Percentiles rank a stretch among this genome's conserved stretches.
phyloP scores from a whole-genome alignment of 2,329 filamentous ascomycete species.

The Beauveria australis region DNA sequence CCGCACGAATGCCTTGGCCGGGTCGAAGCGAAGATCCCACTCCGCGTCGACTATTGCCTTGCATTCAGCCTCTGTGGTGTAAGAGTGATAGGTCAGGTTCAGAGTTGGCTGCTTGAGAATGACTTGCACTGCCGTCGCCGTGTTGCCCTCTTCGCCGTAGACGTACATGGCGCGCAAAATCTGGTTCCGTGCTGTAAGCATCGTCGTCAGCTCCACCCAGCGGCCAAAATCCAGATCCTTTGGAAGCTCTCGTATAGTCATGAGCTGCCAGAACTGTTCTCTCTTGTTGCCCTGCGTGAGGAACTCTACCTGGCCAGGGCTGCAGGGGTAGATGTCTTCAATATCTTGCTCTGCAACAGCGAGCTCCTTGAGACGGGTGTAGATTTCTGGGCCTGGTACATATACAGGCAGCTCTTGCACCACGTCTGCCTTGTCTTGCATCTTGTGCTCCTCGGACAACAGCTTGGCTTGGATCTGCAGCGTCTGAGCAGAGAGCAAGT shows the following conservation, averaged over 20 bases:
- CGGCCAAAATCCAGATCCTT: neutral
- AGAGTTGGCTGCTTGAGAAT: neutral
- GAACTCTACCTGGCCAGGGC: neutral
- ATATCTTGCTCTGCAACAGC: neutral
- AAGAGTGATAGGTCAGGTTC: neutral
- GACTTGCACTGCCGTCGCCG: neutral
- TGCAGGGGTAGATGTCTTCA: neutral
- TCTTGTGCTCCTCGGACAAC: neutral
- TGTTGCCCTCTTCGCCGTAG: neutral
- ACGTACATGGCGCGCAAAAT: neutral
- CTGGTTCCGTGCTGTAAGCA: neutral
- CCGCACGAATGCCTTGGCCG: neutral
- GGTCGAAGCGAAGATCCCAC: neutral
- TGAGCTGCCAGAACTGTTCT: neutral
- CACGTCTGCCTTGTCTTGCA: neutral
- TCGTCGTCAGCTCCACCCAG: neutral
- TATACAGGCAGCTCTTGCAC: neutral
- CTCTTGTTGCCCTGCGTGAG: neutral
- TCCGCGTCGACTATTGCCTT: neutral
- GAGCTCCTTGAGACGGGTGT: neutral
- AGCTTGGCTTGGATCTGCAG: neutral
- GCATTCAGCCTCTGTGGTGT: neutral
- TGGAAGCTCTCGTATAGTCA: neutral
- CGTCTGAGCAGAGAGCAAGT: neutral
- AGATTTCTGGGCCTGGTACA: neutral